phyloP scores from a whole-genome alignment of 129 eudicot species.

The sunflower (Helianthus annuus) region DNA sequence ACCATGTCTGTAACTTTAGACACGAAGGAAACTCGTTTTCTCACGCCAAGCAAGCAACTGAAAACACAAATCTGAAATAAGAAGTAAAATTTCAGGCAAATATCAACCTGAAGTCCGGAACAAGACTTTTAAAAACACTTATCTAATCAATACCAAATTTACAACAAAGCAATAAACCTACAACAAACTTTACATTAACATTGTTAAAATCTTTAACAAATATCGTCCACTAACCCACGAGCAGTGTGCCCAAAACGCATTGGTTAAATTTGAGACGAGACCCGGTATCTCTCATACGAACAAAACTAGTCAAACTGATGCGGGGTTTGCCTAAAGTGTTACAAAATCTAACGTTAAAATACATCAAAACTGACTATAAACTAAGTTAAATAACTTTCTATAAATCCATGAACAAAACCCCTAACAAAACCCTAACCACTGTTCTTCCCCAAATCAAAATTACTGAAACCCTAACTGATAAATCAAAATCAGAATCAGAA shows the following conservation, averaged over 20 bases:
- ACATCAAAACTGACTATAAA: neutral
- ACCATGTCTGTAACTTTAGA: conserved; percentile 26
- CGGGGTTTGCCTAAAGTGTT: no score
- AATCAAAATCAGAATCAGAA: neutral
- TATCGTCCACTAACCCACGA: no score
- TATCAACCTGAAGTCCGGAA: neutral
- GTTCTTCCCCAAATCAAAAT: conserved; percentile 5
- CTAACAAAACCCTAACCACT: neutral
- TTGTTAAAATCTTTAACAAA: neutral
- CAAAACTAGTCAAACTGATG: no score
- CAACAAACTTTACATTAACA: neutral
- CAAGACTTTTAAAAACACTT: neutral
- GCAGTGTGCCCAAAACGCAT: no score
- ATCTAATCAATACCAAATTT: neutral
- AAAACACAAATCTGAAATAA: conserved; percentile 18
- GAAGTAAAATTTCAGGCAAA: neutral
- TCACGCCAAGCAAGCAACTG: conserved; percentile 17
- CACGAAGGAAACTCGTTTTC: conserved; percentile 6
- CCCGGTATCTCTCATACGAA: no score
- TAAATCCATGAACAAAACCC: neutral
- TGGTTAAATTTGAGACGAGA: no score
- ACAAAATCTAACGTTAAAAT: neutral
- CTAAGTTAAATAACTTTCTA: neutral
- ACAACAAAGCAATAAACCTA: neutral
- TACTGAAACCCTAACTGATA: neutral